Percentiles rank a stretch among this genome's conserved stretches.
These are phyloP conservation scores for Erodium chrysanthum DNA, from an alignment of 441 rosid species.

Conservation along the genomic window DNA sequence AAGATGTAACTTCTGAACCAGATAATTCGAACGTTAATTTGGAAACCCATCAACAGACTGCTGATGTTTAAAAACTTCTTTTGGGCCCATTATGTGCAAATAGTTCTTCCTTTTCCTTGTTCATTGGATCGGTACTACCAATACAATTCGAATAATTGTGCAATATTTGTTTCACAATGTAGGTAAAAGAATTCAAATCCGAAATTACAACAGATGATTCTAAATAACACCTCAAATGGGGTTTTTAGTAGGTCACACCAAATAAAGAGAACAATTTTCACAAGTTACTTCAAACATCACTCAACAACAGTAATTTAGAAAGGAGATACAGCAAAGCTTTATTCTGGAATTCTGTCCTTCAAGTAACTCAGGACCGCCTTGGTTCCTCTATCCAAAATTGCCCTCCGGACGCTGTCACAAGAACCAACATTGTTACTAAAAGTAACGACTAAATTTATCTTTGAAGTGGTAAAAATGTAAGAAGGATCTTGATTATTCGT, in stretches of 20 bases:
- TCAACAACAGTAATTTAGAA: not conserved
- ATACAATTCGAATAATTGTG: too few relatives aligned
- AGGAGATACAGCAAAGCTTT: constrained; percentile 13
- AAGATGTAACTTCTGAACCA: constrained; percentile 22
- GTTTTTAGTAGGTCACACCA: not conserved
- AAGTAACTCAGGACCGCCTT: constrained; percentile 72
- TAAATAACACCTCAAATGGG: not conserved
- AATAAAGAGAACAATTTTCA: not conserved
- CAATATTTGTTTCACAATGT: not conserved
- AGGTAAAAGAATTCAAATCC: not conserved
- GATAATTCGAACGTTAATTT: not conserved
- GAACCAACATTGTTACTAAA: not conserved
- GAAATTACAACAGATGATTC: not conserved
- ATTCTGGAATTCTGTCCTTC: constrained; percentile 66
- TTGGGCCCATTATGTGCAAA: not conserved
- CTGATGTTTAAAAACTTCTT: not conserved
- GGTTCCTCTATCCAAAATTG: constrained; percentile 74
- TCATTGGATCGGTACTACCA: too few relatives aligned
- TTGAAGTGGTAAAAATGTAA: not conserved
- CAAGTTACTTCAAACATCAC: not conserved
- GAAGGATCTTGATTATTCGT: not conserved
- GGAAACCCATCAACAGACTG: not conserved
- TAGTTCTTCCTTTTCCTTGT: not conserved
- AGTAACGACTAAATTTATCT: not conserved
- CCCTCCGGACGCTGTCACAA: constrained; percentile 67